Evolutionary conservation across 768 basidiomycete species (phyloP).

Genomic region (Lyophyllum semitale): DNA sequence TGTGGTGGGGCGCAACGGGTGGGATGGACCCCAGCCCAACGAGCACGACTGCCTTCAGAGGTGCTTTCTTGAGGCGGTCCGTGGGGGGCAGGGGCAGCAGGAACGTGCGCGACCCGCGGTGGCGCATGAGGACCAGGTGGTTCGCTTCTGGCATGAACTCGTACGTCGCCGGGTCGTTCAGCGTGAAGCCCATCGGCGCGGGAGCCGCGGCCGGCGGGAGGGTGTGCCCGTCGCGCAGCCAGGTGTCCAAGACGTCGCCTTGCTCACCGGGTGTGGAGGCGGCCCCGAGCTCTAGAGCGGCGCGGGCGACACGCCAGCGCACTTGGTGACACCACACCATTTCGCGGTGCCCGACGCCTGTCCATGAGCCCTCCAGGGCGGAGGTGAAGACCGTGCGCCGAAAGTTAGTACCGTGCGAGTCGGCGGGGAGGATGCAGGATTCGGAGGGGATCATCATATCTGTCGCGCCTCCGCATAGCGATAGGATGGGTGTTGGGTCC

Average conservation of each 20-base stretch:
- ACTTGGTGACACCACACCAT: conserved; percentile 99
- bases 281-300: conserved; percentile 68
- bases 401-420: conserved; percentile 29
- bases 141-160: conserved; percentile 37
- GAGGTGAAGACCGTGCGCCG: conserved; percentile 80
- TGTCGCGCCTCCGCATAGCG: conserved; percentile 88
- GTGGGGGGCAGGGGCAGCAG: conserved; percentile 47
- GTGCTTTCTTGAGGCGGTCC: not conserved
- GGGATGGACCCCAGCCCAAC: conserved; percentile 61
- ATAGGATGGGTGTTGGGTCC: conserved; percentile 70
- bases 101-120: conserved; percentile 44
- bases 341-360: conserved; percentile 91
- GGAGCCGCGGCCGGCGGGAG: conserved; percentile 31
- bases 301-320: conserved; percentile 83
- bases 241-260: conserved; percentile 52
- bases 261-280: conserved; percentile 26
- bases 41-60: conserved; percentile 50
- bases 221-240: conserved; percentile 66
- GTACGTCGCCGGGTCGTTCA: conserved; percentile 28
- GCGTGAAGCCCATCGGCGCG: conserved; percentile 16
- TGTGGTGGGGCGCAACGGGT: conserved; percentile 50
- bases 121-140: conserved; percentile 45
- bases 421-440: conserved; percentile 64
- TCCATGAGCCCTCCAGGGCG: conserved; percentile 89
- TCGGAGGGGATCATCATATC: conserved; percentile 94